Evolutionary conservation across 2,329 filamentous ascomycete genomes (phyloP).

Genomic region (Ilyonectria mors-panacis): DNA sequence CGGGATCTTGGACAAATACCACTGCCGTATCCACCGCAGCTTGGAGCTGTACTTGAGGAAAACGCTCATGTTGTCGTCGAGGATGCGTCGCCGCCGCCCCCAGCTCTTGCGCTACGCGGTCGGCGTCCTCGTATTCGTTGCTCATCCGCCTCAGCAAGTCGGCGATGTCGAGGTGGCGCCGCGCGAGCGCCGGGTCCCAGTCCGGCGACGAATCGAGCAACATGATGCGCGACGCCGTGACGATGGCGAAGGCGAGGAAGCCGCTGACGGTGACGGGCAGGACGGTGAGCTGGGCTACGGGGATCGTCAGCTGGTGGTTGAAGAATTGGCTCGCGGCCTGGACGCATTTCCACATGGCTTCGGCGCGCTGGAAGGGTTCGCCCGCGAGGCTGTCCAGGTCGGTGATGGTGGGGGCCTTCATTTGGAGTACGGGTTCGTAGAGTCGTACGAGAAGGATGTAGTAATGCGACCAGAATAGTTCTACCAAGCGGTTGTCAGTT

Average conservation of each 20-base stretch:
- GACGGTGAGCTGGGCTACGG: slow-evolving; percentile 44
- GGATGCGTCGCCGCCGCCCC: slow-evolving; percentile 45
- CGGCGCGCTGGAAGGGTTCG: slow-evolving; percentile 49
- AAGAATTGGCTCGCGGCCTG: slow-evolving; percentile 48
- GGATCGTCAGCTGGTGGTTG: slow-evolving; percentile 44
- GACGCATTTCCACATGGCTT: slow-evolving; percentile 57
- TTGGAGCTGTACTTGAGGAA: slow-evolving; percentile 54
- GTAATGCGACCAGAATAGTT: slow-evolving; percentile 54
- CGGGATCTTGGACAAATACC: slow-evolving; percentile 51
- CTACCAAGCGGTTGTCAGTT: slow-evolving; percentile 39
- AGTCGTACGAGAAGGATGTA: slow-evolving; percentile 52
- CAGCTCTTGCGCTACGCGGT: slow-evolving; percentile 42
- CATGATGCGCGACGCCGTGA: slow-evolving; percentile 55
- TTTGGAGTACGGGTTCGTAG: slow-evolving; percentile 56
- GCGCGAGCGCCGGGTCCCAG: slow-evolving; percentile 55
- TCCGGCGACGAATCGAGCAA: slow-evolving; percentile 53
- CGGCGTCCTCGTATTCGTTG: slow-evolving; percentile 52
- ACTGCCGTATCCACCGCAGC: slow-evolving; percentile 58
- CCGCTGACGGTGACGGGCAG: slow-evolving; percentile 50
- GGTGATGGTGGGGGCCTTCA: slow-evolving; percentile 39
- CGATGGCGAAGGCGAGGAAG: slow-evolving; percentile 53
- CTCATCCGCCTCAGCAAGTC: slow-evolving; percentile 46
- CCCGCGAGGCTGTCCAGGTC: slow-evolving; percentile 32
- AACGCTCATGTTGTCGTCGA: slow-evolving; percentile 51
- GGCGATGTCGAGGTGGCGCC: slow-evolving; percentile 53